A percentile compares a stretch with the other conserved stretches of the same genome.
Conservation (phyloP, 1,284 basidiomycete species). For the Cystobasidium sp. region DNA sequence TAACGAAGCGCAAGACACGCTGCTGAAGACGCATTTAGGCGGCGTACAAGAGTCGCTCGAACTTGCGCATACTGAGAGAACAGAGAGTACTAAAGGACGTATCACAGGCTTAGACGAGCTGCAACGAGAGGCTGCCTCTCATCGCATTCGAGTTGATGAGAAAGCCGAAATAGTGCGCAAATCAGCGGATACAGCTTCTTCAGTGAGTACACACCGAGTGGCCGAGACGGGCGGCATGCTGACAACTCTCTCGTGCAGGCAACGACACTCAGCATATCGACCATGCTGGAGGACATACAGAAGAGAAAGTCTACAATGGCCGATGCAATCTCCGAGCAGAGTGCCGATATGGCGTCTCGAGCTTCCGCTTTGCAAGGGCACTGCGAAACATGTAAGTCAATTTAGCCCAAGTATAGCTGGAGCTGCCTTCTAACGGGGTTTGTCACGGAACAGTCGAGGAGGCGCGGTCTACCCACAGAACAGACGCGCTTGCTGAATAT, state of each 20-base stretch:
- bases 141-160: constrained; percentile 3
- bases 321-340: background rate
- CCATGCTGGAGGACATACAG: background rate
- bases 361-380: constrained; percentile 10
- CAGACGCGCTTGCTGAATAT: constrained; percentile 9
- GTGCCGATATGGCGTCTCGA: constrained; percentile 1
- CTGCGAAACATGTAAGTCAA: constrained; percentile 31
- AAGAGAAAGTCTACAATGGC: background rate
- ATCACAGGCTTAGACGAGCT: constrained; percentile 12
- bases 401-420: background rate
- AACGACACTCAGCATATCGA: constrained; percentile 1
- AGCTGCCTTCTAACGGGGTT: too few relatives aligned
- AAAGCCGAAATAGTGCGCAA: background rate
- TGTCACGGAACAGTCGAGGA: constrained; percentile 26
- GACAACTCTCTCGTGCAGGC: background rate
- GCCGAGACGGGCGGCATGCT: background rate
- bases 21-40: constrained; percentile 23
- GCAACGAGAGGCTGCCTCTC: constrained; percentile 15
- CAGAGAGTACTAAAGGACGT: constrained; percentile 11
- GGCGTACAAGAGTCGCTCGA: constrained; percentile 19
- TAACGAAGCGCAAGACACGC: constrained; percentile 29
- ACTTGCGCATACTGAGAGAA: constrained; percentile 9
- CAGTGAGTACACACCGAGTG: background rate
- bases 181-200: background rate
- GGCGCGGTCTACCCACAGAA: constrained; percentile 6